These are phyloP conservation scores for Suillus subalutaceus DNA, from an alignment of 768 basidiomycete genomes.

Conservation along the genomic window DNA sequence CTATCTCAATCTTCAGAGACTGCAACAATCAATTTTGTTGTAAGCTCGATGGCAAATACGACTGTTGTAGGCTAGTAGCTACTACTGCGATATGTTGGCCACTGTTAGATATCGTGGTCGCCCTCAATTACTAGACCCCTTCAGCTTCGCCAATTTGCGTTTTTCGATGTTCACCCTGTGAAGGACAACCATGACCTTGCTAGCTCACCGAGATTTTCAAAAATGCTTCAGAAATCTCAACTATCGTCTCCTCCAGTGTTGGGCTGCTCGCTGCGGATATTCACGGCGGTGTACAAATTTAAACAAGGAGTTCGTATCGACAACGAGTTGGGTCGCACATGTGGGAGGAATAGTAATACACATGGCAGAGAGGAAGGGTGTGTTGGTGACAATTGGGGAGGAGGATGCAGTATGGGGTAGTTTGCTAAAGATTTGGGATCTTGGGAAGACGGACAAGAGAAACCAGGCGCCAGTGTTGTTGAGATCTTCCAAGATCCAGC, in stretches of 20 bases:
- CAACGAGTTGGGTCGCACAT: constrained; percentile 79
- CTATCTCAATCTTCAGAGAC: neutral
- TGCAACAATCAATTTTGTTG: neutral
- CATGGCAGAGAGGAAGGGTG: constrained; percentile 78
- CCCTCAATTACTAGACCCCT: constrained; percentile 14
- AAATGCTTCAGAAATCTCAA: constrained; percentile 75
- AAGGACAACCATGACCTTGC: constrained; percentile 80
- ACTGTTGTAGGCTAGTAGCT: neutral
- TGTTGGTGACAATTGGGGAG: constrained; percentile 92
- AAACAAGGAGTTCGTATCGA: constrained; percentile 70
- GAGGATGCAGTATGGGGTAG: constrained; percentile 70
- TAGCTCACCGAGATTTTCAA: constrained; percentile 75
- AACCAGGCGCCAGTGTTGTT: constrained; percentile 63
- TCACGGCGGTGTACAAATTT: constrained; percentile 81
- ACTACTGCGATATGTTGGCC: constrained; percentile 19
- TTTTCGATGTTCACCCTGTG: constrained; percentile 80
- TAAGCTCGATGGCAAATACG: neutral
- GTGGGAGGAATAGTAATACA: constrained; percentile 80
- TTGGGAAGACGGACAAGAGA: constrained; percentile 70
- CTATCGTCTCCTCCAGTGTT: constrained; percentile 59
- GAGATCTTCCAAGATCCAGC: constrained; percentile 76
- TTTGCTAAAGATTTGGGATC: constrained; percentile 87
- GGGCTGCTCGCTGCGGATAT: constrained; percentile 83
- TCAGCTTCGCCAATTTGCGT: constrained; percentile 87
- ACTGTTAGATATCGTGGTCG: neutral